Base-by-base conservation (phyloP, 495 filamentous ascomycete genomes). In the Cercophora newfieldiana region DNA sequence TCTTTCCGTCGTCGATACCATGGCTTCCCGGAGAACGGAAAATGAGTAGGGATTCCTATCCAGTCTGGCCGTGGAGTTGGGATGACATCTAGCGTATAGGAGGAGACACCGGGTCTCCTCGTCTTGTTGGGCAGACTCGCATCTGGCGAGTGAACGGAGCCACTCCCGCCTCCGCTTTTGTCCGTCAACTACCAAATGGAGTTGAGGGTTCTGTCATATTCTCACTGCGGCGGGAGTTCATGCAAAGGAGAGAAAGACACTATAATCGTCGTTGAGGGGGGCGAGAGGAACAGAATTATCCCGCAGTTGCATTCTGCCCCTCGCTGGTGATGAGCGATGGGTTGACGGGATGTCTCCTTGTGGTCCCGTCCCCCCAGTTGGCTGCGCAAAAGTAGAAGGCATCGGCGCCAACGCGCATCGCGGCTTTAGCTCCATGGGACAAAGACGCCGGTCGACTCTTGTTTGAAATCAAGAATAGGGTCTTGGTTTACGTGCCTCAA, bases 321-420 rank as follows among this genome's bases (percentile, higher is more conserved):
- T 57, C 54, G 54, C n/a, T 30, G 54, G 54, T 7, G 22, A 12
- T 57, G 37, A 44, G 37, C 3, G 37, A 22, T 4, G 25, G 21
- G 7, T 57, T 14, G 5, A 19, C 7, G 21, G 26, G 26, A 57
- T 28, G 6, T n/a, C 53, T 6, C 50, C 25, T 47, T 47, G 7
- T 47, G 18, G 37, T 47, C 37, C 37, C 37, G 18, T 47, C 37
- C 37, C 37, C 37, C 37, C 37, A 47, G 8, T 7, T 7, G 12
- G 50, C 21, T 14, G 21, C 7, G 16, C 21, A 57, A 22, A 30
- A 30, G 7, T 6, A 19, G 26, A 57, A 57, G 54, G 26, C 54
- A 57, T 57, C 54, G 54, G 54, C 54, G 54, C 54, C 54, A 57
- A 57, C 26, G 54, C 54, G n/a, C 26, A 22, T 19, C 54, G 12